A percentile compares a stretch with the other conserved stretches of the same genome.
Evolutionary conservation across 306 rosid genomes (phyloP).

Genomic region (Prunus campanulata): DNA sequence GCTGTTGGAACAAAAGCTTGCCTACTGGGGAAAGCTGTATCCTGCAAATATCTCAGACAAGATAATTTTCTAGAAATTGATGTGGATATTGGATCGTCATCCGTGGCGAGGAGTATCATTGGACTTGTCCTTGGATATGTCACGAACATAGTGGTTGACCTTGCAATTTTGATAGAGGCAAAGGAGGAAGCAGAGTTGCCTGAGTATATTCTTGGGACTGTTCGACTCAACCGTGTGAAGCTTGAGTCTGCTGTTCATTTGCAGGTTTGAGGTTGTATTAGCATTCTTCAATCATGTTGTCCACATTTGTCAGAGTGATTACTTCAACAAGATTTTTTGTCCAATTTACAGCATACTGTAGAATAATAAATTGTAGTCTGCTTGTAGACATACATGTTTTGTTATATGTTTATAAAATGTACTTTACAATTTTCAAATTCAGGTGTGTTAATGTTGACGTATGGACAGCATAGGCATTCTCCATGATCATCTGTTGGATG

Average conservation of each 20-base stretch:
- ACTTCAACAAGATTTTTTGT: too few species aligned
- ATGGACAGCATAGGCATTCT: not conserved
- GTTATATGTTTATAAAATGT: not conserved
- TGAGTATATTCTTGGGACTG: slow-evolving; percentile 87
- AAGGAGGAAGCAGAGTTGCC: slow-evolving; percentile 77
- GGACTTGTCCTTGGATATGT: slow-evolving; percentile 93
- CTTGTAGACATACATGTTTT: not conserved
- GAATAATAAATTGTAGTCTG: too few species aligned
- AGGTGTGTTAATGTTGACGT: not conserved
- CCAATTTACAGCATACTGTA: too few species aligned
- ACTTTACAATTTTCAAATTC: not conserved
- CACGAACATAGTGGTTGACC: slow-evolving; percentile 89
- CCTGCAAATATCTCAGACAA: slow-evolving; percentile 75
- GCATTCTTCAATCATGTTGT: not conserved
- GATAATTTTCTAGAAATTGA: slow-evolving; percentile 95
- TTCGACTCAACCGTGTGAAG: slow-evolving; percentile 64
- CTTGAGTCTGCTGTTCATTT: slow-evolving; percentile 62
- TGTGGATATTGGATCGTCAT: slow-evolving; percentile 93
- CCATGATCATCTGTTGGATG: not conserved
- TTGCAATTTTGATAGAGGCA: slow-evolving; percentile 88
- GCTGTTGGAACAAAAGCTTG: slow-evolving; percentile 99
- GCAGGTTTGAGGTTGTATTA: slow-evolving; percentile 36
- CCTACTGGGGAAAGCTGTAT: slow-evolving; percentile 85
- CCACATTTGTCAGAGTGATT: not conserved
- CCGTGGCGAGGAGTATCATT: slow-evolving; percentile 85